Evolutionary conservation across 495 filamentous ascomycete species (phyloP), one percentile per base, ranked within the genome.

Genomic region (Elaphomyces granulatus): DNA sequence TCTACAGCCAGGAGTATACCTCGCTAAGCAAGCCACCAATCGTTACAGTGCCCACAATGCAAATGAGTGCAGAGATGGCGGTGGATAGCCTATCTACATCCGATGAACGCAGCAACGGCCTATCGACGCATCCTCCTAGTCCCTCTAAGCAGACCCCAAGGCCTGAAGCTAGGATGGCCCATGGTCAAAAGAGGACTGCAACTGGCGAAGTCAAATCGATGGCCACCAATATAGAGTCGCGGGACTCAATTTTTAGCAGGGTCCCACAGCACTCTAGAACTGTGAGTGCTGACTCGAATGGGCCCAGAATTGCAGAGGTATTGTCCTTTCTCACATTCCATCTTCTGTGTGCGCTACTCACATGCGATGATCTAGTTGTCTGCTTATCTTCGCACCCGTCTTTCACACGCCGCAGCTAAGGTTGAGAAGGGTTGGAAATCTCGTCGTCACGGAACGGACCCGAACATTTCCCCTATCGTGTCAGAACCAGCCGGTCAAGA

Each of bases 361-460:
- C 39, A 18, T 14, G 34, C 10, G 14, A 23, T 23, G 23, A 38
- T 41, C 31, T 50, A 92, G 80, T 56, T 90, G 34, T 83, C 85
- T 20, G 71, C 75, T 28, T 76, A 85, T 50, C 69, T 95, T 17
- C 77, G 75, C 45, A 72, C 83, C 4, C 80, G 84, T 37, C 66
- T 95, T 9, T 82, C 83, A 4, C 92, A 94, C 55, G 86, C 85
- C 26, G 83, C 88, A 64, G 72, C 87, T 48, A 93, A 93, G 55
- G 78, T 95, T 30, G 79, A 88, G 58, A 77, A 90, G 54, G 83
- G 81, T 37, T 84, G 83, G 70, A 77, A 88, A 60, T 69, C 72
- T 9, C 74, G 73, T 44, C 26, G 12, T 17, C 21, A 23, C 12
- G 41, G 15, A 37, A 12, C 23, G 23, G 23, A 78, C 2, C 75